Conservation (phyloP, 306 rosid species). For the Cucumis cinereus region DNA sequence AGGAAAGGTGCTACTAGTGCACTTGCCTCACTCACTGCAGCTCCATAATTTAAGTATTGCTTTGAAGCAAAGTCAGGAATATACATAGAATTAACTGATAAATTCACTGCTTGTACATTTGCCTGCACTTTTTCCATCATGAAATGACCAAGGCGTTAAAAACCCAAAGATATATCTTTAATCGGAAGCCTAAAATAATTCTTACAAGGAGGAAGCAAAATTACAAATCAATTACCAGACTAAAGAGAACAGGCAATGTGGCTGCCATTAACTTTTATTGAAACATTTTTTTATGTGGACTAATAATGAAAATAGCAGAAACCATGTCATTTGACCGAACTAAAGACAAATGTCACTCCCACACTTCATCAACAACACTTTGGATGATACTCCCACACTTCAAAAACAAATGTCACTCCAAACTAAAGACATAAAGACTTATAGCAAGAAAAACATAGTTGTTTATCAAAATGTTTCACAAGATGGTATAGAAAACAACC, state of each 20-base stretch:
- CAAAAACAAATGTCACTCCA: neutral
- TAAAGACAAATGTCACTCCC: too few relatives aligned
- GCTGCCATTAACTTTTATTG: neutral
- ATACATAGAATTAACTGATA: conserved; percentile 54
- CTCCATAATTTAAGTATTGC: conserved; percentile 66
- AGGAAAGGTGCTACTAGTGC: neutral
- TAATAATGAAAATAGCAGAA: neutral
- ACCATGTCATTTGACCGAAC: too few relatives aligned
- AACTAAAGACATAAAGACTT: neutral
- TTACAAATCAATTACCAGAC: neutral
- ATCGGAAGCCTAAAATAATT: neutral
- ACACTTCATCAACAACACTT: neutral
- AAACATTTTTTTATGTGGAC: neutral
- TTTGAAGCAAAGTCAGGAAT: conserved; percentile 29
- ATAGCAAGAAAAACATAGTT: neutral
- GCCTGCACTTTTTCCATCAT: conserved; percentile 44
- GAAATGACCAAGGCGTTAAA: neutral
- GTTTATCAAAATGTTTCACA: neutral
- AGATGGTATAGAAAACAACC: conserved; percentile 18
- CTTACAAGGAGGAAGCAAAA: neutral
- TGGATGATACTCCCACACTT: neutral
- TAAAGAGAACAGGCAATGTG: neutral
- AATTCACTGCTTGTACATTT: conserved; percentile 43
- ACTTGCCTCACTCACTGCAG: conserved; percentile 85
- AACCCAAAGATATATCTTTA: neutral